Conservation (phyloP, 208 protist species). For the Trypanosoma melophagium region DNA sequence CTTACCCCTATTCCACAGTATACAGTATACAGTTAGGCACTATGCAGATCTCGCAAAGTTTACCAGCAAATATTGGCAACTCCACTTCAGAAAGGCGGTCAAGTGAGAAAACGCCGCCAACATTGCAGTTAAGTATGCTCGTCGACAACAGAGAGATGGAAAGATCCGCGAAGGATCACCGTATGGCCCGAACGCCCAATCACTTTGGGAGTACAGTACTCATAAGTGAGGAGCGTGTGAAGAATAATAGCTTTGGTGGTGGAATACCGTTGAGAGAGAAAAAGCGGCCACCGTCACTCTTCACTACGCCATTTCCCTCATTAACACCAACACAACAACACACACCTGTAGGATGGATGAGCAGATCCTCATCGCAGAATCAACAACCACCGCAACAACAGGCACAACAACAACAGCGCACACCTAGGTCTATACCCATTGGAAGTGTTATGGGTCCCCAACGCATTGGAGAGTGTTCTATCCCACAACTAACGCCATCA, state of each 20-base stretch:
- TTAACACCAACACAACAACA: background rate
- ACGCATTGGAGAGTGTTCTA: too few species aligned
- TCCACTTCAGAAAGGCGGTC: too few species aligned
- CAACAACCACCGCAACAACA: background rate
- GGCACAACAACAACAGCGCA: background rate
- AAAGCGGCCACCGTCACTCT: slow-evolving; percentile 57
- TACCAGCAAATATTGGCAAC: too few species aligned
- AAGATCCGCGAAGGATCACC: background rate
- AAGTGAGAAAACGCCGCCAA: too few species aligned
- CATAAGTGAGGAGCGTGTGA: background rate
- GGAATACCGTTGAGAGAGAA: slow-evolving; percentile 25
- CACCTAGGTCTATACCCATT: background rate
- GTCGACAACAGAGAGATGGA: too few species aligned
- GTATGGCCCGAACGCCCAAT: slow-evolving; percentile 10
- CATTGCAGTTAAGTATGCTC: too few species aligned
- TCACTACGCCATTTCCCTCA: slow-evolving; percentile 17
- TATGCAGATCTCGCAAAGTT: too few species aligned
- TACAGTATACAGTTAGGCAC: too few species aligned
- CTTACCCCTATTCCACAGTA: too few species aligned
- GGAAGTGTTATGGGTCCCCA: too few species aligned
- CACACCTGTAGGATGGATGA: background rate
- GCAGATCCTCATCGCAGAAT: background rate
- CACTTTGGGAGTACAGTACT: background rate
- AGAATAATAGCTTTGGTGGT: background rate
- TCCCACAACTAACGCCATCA: too few species aligned